Base-by-base conservation (phyloP, 169 alveolate species). In the Plasmodium gonderi region DNA sequence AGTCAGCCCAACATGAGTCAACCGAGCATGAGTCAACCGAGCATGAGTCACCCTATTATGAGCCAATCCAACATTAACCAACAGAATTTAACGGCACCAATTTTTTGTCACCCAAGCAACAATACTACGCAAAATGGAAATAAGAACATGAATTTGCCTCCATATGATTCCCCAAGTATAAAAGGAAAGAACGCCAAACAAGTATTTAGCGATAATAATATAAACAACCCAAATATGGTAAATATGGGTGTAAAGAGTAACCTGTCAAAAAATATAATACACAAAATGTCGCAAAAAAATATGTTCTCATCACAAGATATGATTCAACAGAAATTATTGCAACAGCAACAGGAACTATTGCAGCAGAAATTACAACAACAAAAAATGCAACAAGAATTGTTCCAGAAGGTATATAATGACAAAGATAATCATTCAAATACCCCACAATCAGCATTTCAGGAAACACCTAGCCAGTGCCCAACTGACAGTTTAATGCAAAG, bases 331-430 rank as follows among this genome's bases (percentile, higher is more conserved):
- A 74, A 82, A 44, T 31, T 47, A 82, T 12, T 69, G 14, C 83
- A 69, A 36, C 92, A 82, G 12, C 69, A 67, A 17, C 79, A 31
- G 60, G 82, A 82, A 51, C 9, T 60, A 38, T 44, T 80, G 38
- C 91, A 80, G 79, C 91, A 79, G 49, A 79, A 79, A 65, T 79
- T 54, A 33, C 78, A 78, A 29, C 87, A 78, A 49, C 87, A 78
- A 45, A 44, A 78, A 49, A 45, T 78, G 47, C 87, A 79, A 12
- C 78, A 80, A 44, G 91, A 80, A 38, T 82, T 82, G 42, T 49
- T 69, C 14, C 92, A 82, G 45, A 82, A 68, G 42, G 49, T 80
- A 29, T 47, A 82, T 42, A 82, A 33, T 49, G 92, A 82, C 44
- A 82, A 82, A 11, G 92, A 82, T 20, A 82, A 33, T 49, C 83